Base-by-base conservation (phyloP, 352 stramenopile species). In the Pelagophyceae sp. region DNA sequence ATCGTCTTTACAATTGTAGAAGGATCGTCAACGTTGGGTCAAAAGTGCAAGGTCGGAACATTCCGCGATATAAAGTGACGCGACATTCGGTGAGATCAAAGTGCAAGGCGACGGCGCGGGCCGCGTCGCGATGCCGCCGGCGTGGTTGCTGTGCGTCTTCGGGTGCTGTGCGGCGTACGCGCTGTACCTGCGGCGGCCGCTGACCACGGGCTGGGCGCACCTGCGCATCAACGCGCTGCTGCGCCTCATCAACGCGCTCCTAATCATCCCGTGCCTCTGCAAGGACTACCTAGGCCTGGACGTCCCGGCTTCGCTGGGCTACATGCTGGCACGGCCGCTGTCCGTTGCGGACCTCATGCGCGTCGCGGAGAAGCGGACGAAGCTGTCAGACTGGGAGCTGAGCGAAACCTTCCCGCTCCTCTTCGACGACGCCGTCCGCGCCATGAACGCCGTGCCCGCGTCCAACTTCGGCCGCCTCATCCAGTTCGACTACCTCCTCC, bases 401-500 rank as follows among this genome's bases (percentile, higher is more conserved):
- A 58, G 11, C 35, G 38, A 51, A 3, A 40, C 67, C 35, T 74
- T 74, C n/a, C 67, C 67, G 33, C 23, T 2, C 1, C 38, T 74
- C 20, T 74, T 37, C 67, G 67, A 27, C 0, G 6, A 35, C 1
- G 67, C 38, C 35, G 67, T 74, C 1, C 23, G 17, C 2, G 11
- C 19, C 15, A 17, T 74, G 5, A 74, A 74, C 67, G 67, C 51
- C 15, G 38, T 37, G 29, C 1, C 11, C 6, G 11, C 37, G 67
- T 37, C 35, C 11, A 33, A 33, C 15, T 31, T 74, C n/a, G 67
- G 67, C 20, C 67, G 67, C 2, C n/a, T 74, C 11, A 27, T 74
- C 25, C 11, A 33, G 17, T 74, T 79, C 31, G 50, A 80, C 33
- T 77, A 80, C 67, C 72, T 82, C 3, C 80, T 78, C 38, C 54